Evolutionary conservation across 495 filamentous ascomycete species (phyloP).

Genomic region (Neurospora sp.): DNA sequence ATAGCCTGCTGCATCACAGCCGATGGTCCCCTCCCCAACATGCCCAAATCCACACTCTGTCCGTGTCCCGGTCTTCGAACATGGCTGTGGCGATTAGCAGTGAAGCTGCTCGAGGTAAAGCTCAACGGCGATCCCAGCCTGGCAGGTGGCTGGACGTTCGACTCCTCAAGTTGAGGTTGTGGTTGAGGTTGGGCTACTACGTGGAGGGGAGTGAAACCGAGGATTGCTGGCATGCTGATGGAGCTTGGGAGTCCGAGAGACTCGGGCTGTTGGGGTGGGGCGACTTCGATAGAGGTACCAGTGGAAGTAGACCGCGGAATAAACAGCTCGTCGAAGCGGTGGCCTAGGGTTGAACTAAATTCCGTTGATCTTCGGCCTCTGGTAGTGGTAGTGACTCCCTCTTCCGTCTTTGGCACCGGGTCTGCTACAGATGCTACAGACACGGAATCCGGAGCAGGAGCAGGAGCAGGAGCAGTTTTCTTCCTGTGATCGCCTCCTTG

Average conservation of each 20-base stretch:
- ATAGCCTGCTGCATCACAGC: constrained; percentile 30
- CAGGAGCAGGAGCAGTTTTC: neutral
- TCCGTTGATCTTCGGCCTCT: constrained; percentile 2
- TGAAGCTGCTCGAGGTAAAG: constrained; percentile 37
- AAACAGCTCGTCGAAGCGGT: constrained; percentile 20
- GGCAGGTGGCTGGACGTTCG: constrained; percentile 19
- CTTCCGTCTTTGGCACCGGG: neutral
- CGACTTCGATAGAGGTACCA: constrained; percentile 7
- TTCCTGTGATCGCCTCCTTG: neutral
- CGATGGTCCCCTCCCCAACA: constrained; percentile 34
- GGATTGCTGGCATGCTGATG: neutral
- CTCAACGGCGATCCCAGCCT: constrained; percentile 44
- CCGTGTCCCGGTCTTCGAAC: constrained; percentile 19
- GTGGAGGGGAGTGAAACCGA: neutral
- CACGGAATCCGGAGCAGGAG: neutral
- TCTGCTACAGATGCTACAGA: neutral
- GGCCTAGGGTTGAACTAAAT: constrained; percentile 17
- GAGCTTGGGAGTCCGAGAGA: neutral
- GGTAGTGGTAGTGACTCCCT: neutral
- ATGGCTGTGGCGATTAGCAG: constrained; percentile 22
- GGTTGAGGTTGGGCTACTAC: neutral
- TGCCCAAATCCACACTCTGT: constrained; percentile 29
- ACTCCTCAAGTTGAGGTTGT: constrained; percentile 6
- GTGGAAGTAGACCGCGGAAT: constrained; percentile 14
- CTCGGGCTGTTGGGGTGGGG: too few relatives aligned